phyloP scores from a whole-genome alignment of 345 rosid genomes.

The Kernera saxatilis region DNA sequence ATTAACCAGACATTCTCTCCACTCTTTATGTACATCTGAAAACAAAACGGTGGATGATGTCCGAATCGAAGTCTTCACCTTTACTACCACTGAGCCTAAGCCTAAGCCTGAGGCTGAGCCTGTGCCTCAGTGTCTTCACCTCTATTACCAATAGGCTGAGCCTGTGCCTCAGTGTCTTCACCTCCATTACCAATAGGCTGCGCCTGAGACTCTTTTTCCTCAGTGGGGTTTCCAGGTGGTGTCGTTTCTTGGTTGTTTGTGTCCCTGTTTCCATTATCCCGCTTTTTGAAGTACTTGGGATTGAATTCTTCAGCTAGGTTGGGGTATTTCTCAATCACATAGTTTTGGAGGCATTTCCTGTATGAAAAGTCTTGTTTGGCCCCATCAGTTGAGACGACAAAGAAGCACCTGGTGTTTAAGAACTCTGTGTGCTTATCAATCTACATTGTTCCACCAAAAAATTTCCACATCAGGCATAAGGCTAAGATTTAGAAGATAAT shows the following conservation, averaged over 20 bases:
- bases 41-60: slow-evolving; percentile 21
- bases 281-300: slow-evolving; percentile 53
- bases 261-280: slow-evolving; percentile 37
- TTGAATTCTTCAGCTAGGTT: slow-evolving; percentile 53
- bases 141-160: not conserved
- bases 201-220: not conserved
- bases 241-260: slow-evolving; percentile 25
- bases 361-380: slow-evolving; percentile 70
- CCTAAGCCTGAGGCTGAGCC: not conserved
- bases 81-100: not conserved
- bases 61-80: not conserved
- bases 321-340: slow-evolving; percentile 56
- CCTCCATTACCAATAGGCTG: not conserved
- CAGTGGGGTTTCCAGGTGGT: slow-evolving; percentile 8
- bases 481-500: not conserved
- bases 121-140: not conserved
- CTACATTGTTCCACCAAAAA: slow-evolving; percentile 35
- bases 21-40: slow-evolving; percentile 27
- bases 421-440: slow-evolving; percentile 57
- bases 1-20: not conserved
- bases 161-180: not conserved
- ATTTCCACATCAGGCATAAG: not conserved
- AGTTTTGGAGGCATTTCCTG: slow-evolving; percentile 60
- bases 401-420: slow-evolving; percentile 66
- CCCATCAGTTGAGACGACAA: slow-evolving; percentile 65